phyloP scores from a whole-genome alignment of 352 stramenopile species.

The Phytophthora cryptogea region DNA sequence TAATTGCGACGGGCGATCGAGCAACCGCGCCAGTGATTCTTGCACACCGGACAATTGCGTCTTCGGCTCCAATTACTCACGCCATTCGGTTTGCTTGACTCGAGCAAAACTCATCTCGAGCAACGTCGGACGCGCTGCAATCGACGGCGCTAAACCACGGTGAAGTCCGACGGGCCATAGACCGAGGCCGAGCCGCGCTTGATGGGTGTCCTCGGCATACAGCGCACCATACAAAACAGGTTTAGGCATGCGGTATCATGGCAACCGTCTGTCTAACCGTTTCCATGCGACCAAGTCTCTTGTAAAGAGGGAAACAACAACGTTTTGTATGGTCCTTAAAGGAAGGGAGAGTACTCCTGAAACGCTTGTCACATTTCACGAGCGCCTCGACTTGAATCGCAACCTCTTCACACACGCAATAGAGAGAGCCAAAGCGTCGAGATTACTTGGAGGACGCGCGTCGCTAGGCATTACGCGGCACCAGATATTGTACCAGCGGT shows the following conservation, averaged over 20 bases:
- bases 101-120: too few species aligned
- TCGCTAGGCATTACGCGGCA: background rate
- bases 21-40: too few species aligned
- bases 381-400: background rate
- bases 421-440: too few species aligned
- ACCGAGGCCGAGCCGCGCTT: background rate
- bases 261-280: slow-evolving; percentile 15
- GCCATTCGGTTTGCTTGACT: too few species aligned
- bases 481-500: background rate
- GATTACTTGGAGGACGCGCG: too few species aligned
- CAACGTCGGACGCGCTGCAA: background rate
- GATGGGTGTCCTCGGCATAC: slow-evolving; percentile 11
- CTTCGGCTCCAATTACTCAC: too few species aligned
- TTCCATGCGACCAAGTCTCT: slow-evolving; percentile 19
- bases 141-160: slow-evolving; percentile 1
- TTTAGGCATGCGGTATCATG: slow-evolving; percentile 15
- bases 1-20: too few species aligned
- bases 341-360: background rate
- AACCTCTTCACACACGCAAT: too few species aligned
- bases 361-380: too few species aligned
- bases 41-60: too few species aligned
- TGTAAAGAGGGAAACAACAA: slow-evolving; percentile 1
- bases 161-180: too few species aligned
- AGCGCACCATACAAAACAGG: slow-evolving; percentile 9
- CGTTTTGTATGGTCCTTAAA: slow-evolving; percentile 9